Evolutionary conservation across 2,329 filamentous ascomycete species (phyloP).

Genomic region (Claviceps sp.): DNA sequence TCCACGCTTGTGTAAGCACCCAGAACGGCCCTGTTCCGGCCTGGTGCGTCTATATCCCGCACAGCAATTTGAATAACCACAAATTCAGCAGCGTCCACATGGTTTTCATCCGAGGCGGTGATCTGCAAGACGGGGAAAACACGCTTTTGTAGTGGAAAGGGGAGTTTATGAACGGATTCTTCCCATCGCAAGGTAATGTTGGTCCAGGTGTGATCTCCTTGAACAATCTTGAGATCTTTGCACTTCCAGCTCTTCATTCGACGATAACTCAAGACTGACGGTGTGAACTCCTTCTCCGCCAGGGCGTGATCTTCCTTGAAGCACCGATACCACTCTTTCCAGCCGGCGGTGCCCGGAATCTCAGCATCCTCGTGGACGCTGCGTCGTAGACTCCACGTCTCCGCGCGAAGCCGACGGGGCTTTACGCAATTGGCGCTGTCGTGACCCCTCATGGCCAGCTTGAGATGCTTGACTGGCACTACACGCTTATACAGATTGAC

Average conservation of each 20-base stretch:
- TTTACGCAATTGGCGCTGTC: constrained; percentile 10
- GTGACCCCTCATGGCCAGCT: constrained; percentile 21
- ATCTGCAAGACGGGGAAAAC: constrained; percentile 55
- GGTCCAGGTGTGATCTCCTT: constrained; percentile 29
- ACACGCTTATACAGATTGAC: constrained; percentile 41
- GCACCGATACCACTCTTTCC: constrained; percentile 47
- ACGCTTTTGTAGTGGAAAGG: constrained; percentile 45
- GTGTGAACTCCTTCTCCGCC: constrained; percentile 27
- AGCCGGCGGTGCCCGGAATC: constrained; percentile 40
- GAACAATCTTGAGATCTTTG: constrained; percentile 22
- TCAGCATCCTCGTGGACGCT: constrained; percentile 45
- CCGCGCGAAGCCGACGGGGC: constrained; percentile 17
- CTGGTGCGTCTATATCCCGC: constrained; percentile 24
- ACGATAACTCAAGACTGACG: constrained; percentile 21
- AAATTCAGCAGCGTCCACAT: constrained; percentile 28
- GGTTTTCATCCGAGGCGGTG: constrained; percentile 29
- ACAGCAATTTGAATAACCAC: constrained; percentile 43
- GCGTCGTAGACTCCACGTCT: constrained; percentile 51
- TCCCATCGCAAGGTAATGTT: constrained; percentile 37
- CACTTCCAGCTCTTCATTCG: constrained; percentile 33
- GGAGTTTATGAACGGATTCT: constrained; percentile 54
- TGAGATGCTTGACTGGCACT: constrained; percentile 31
- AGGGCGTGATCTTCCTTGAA: constrained; percentile 38
- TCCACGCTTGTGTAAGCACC: constrained; percentile 56
- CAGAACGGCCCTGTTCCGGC: constrained; percentile 30